phyloP scores from a whole-genome alignment of 768 basidiomycete genomes.

The Trametes punicea region DNA sequence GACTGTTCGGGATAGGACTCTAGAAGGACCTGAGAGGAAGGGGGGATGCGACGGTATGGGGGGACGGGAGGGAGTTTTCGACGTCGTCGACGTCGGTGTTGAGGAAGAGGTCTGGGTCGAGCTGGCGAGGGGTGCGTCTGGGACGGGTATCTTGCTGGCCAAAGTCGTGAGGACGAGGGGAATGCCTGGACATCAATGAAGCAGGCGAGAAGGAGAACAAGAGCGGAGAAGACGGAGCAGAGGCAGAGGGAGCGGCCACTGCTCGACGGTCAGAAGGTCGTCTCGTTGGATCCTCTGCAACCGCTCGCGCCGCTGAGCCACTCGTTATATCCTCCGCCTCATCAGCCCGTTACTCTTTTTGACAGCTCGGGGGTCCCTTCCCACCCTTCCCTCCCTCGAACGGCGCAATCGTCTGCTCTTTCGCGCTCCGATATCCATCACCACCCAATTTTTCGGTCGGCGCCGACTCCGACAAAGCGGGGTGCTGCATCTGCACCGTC shows the following conservation, averaged over 20 bases:
- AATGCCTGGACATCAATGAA: constrained; percentile 1
- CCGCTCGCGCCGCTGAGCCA: neutral
- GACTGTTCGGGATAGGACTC: constrained; percentile 23
- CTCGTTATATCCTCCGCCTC: neutral
- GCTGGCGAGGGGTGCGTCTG: neutral
- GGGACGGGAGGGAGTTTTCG: constrained; percentile 32
- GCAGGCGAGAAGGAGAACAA: neutral
- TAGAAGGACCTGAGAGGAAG: constrained; percentile 33
- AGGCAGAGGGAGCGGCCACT: neutral
- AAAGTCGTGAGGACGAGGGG: constrained; percentile 1
- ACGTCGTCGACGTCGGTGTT: constrained; percentile 14
- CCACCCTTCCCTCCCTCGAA: neutral
- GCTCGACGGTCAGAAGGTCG: no score
- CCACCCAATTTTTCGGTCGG: neutral
- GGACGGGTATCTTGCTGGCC: neutral
- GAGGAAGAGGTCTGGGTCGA: constrained; percentile 22
- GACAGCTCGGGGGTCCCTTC: neutral
- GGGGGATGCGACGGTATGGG: constrained; percentile 36
- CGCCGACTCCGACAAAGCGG: neutral
- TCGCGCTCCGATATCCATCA: neutral
- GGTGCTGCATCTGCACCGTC: neutral
- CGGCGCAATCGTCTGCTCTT: neutral
- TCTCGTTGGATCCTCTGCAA: no score
- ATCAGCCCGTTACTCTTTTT: neutral
- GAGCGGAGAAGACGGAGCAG: neutral